Conservation (phyloP, 345 rosid genomes). For the Salix udensis region DNA sequence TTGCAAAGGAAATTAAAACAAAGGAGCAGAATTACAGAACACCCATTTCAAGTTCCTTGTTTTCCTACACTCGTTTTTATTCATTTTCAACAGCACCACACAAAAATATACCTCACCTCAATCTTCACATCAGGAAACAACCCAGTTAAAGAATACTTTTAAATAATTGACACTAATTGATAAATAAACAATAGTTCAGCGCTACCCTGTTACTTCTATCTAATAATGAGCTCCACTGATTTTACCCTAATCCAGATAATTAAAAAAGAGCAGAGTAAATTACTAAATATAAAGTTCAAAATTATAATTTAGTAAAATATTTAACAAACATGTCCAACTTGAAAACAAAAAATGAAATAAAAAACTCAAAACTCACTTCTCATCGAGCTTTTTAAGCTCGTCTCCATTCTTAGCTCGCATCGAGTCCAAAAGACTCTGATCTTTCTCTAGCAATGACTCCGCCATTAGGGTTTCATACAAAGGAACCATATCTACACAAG, state of each 20-base stretch:
- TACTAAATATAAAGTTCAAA: not conserved
- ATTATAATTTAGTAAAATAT: not conserved
- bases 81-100: not conserved
- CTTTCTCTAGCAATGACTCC: slow-evolving; percentile 59
- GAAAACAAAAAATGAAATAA: not conserved
- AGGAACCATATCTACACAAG: slow-evolving; percentile 69
- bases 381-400: slow-evolving; percentile 85
- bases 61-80: not conserved
- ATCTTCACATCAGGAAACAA: not conserved
- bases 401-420: slow-evolving; percentile 65
- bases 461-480: slow-evolving; percentile 76
- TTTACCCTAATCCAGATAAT: not conserved
- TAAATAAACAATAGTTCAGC: not conserved
- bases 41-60: not conserved
- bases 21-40: not conserved
- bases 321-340: not conserved
- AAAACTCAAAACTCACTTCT: slow-evolving; percentile 51
- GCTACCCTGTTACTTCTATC: not conserved
- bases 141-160: not conserved
- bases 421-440: slow-evolving; percentile 62
- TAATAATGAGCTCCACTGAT: not conserved
- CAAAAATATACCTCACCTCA: not conserved
- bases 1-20: not conserved
- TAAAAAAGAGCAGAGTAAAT: not conserved
- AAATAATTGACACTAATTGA: not conserved